Conservation (phyloP, 1,139 yeast genomes). For the Nakaseomyces bracarensis region DNA sequence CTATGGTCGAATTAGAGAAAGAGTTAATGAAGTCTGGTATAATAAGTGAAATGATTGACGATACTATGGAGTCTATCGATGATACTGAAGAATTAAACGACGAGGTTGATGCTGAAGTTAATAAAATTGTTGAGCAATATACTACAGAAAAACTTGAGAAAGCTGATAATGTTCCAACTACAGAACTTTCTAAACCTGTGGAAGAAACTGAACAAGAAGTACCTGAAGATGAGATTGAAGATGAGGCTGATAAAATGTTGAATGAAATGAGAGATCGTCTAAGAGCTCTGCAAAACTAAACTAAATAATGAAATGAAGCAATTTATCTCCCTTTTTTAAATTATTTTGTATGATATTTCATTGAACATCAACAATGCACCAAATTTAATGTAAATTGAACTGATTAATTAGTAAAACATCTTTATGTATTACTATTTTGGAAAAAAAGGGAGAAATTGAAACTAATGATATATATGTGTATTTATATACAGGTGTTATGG, state of each 20-base stretch:
- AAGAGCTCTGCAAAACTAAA: conserved; percentile 74
- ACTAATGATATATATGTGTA: no score
- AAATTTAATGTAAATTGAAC: no score
- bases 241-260: conserved; percentile 65
- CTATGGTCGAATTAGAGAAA: conserved; percentile 80
- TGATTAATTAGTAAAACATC: no score
- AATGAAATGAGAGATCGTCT: conserved; percentile 85
- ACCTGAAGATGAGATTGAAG: conserved; percentile 61
- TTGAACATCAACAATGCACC: no score
- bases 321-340: no score
- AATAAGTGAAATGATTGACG: conserved; percentile 93
- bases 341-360: no score
- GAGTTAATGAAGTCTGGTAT: conserved; percentile 89
- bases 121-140: conserved; percentile 46
- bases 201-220: conserved; percentile 35
- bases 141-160: conserved; percentile 42
- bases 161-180: conserved; percentile 42
- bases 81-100: conserved; percentile 63
- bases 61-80: conserved; percentile 64
- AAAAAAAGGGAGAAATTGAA: no score
- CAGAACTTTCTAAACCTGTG: conserved; percentile 36
- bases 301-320: no score
- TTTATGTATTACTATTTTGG: no score
- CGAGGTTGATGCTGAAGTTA: conserved; percentile 65
- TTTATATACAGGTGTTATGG: background rate